Base-by-base conservation (phyloP, 805 yeast species). In the Pichia scutulata region DNA sequence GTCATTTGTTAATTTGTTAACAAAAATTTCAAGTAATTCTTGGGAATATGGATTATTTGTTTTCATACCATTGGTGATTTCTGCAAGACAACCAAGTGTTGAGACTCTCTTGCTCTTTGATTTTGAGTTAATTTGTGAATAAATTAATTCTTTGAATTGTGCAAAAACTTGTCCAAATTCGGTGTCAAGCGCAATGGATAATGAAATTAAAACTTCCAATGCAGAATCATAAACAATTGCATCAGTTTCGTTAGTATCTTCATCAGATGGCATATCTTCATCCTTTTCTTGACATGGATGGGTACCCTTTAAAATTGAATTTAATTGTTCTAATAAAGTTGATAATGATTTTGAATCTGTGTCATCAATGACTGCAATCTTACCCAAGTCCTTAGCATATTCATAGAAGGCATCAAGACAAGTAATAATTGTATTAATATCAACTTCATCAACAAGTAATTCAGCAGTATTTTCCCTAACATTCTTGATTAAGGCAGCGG, bases 31-130 rank as follows among this genome's bases (percentile, higher is more conserved):
- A 61, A 89, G 70, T 62, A 93, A 72, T 56, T 85, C 88, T 55
- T 80, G 78, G 39, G 82, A 69, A 70, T 74, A 84, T 52, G 88
- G 87, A 61, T 86, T 81, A 52, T 74, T 60, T 39, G 71, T 70
- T 62, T 83, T 81, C 74, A 93, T 71, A 51, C 90, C 90, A 50
- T 78, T 77, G 47, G 86, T 79, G 55, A 93, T 82, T 68, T 92
- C 99, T 44, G 98, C 97, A 55, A 89, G 73, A 41, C 93, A 86
- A 55, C 98, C 98, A 55, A 87, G 80, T 43, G 95, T 84, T 49
- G 86, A 76, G 30, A 86, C 85, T 66, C 97, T 81, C 75, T 86
- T 90, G 58, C 77, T 74, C 66, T 77, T 78, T 47, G 84, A 79
- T 67, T 81, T 81, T 52, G 84, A 78, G 55, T 73, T 73, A 59